Evolutionary conservation across 2,329 filamentous ascomycete species (phyloP).

Genomic region (Colletotrichum navitas): DNA sequence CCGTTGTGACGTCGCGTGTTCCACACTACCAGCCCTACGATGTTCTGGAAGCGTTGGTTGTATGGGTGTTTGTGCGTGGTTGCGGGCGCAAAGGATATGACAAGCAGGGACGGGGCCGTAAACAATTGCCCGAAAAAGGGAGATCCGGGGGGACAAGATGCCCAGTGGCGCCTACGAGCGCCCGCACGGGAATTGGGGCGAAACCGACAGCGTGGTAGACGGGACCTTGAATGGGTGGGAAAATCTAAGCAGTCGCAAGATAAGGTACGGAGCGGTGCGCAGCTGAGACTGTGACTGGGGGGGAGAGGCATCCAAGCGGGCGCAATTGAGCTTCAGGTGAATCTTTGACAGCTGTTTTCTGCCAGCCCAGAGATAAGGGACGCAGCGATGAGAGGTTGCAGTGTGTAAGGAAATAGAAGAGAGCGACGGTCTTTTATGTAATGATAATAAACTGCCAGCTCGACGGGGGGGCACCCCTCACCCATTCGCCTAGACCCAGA

Average conservation of each 20-base stretch:
- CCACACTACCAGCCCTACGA: conserved; percentile 43
- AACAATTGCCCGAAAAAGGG: conserved; percentile 44
- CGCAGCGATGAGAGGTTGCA: conserved; percentile 45
- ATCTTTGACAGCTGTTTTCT: conserved; percentile 42
- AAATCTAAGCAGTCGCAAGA: conserved; percentile 43
- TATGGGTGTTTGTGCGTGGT: conserved; percentile 52
- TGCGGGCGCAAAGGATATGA: conserved; percentile 52
- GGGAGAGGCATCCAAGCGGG: conserved; percentile 43
- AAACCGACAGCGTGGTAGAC: conserved; percentile 49
- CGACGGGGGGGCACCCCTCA: conserved; percentile 36
- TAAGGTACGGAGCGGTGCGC: conserved; percentile 42
- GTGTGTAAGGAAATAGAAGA: conserved; percentile 45
- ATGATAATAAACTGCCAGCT: conserved; percentile 43
- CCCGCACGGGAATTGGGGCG: conserved; percentile 43
- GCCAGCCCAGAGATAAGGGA: conserved; percentile 44
- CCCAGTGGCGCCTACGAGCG: conserved; percentile 47
- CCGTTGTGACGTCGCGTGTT: conserved; percentile 51
- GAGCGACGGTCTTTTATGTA: conserved; percentile 44
- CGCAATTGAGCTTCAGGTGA: conserved; percentile 43
- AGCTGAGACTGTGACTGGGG: conserved; percentile 43
- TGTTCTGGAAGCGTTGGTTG: conserved; percentile 49
- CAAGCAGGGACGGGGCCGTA: conserved; percentile 47
- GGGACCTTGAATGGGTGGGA: conserved; percentile 52
- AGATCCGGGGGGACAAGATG: conserved; percentile 43
- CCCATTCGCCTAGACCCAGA: conserved; percentile 40